Conservation (phyloP, 257 asterid species). For the Solanum rostratum region DNA sequence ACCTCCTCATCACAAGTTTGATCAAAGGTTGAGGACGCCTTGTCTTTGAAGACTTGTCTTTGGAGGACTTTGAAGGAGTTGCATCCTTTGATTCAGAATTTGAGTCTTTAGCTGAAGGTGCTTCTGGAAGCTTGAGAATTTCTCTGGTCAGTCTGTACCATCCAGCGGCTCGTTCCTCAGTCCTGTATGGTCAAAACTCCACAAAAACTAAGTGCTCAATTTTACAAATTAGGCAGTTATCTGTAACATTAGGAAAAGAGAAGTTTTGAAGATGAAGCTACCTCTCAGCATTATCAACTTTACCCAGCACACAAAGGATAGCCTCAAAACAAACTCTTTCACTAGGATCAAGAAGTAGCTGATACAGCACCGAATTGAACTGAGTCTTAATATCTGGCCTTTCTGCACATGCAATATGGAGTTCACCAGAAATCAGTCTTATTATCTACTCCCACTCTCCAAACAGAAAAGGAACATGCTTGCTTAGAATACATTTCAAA, state of each 20-base stretch:
- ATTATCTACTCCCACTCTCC: not conserved
- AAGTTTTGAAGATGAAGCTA: constrained; percentile 10
- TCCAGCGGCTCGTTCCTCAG: constrained; percentile 98
- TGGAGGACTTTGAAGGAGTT: constrained; percentile 48
- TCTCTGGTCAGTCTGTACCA: constrained; percentile 94
- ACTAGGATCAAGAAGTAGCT: constrained; percentile 94
- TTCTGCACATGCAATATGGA: constrained; percentile 34
- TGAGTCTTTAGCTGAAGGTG: constrained; percentile 61
- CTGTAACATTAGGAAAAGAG: not conserved
- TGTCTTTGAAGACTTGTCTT: constrained; percentile 72
- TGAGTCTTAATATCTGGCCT: constrained; percentile 82
- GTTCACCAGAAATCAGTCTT: not conserved
- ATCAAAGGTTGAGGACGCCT: constrained; percentile 94
- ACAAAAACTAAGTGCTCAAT: not conserved
- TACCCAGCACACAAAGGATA: constrained; percentile 86
- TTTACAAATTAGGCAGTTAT: not conserved
- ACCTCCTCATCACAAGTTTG: constrained; percentile 99
- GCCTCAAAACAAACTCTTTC: constrained; percentile 99
- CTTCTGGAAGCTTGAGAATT: constrained; percentile 89
- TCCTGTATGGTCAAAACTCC: constrained; percentile 28
- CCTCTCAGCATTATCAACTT: constrained; percentile 87
- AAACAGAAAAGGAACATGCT: not conserved
- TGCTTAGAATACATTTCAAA: not conserved
- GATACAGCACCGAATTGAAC: constrained; percentile 81
- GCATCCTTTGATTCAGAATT: constrained; percentile 58